A percentile compares a stretch with the other conserved stretches of the same genome.
Conservation (phyloP, 345 rosid genomes). For the Euphorbia pulcherrima region DNA sequence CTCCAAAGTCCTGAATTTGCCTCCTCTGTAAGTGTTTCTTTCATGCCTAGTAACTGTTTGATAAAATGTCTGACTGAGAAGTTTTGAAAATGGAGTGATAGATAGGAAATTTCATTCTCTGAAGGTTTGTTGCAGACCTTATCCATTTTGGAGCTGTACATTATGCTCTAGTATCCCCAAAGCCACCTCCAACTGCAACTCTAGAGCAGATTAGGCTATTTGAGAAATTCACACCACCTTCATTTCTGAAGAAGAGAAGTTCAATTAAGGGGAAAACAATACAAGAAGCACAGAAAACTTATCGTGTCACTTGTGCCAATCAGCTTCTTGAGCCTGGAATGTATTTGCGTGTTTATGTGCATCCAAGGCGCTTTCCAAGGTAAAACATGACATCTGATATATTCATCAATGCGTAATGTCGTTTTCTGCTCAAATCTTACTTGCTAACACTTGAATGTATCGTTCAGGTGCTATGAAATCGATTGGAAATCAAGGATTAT, state of each 20-base stretch:
- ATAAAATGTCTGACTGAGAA: conserved; percentile 2
- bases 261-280: conserved; percentile 80
- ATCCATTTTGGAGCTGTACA: conserved; percentile 88
- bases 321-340: conserved; percentile 78
- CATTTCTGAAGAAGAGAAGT: conserved; percentile 56
- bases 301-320: conserved; percentile 51
- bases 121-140: conserved; percentile 97
- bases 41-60: conserved; percentile 3
- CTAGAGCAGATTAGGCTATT: conserved; percentile 58
- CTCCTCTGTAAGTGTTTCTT: conserved; percentile 64
- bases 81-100: conserved; percentile 20
- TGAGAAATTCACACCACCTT: conserved; percentile 58
- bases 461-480: conserved; percentile 75
- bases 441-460: not conserved
- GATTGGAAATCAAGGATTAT: conserved; percentile 84
- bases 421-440: not conserved
- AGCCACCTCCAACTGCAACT: conserved; percentile 79
- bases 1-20: conserved; percentile 63
- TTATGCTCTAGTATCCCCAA: conserved; percentile 85
- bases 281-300: conserved; percentile 87
- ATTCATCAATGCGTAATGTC: not conserved
- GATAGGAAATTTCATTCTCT: conserved; percentile 41
- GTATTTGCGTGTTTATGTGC: conserved; percentile 84
- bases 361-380: conserved; percentile 93
- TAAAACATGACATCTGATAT: conserved; percentile 15